Evolutionary conservation across 106 monocot species (phyloP), one percentile per base, ranked within the genome.

Genomic region (Dendrobium officinale): DNA sequence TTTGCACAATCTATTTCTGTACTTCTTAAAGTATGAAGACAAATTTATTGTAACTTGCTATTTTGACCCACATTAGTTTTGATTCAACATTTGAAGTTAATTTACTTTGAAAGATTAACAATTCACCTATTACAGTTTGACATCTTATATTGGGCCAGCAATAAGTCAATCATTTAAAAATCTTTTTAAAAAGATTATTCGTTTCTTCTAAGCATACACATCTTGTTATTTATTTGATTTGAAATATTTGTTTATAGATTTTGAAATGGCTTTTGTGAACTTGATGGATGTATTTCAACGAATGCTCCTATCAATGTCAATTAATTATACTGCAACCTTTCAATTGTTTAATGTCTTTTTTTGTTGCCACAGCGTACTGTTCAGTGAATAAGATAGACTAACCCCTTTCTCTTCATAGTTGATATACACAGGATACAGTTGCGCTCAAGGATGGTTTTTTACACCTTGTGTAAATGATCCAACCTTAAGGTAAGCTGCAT

Each of bases 381-480:
- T 40, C 43, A 37, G 15, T 70, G 15, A 44, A 44, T 20, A 6
- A 42, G 41, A 0, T 74, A 44, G 44, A 48, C 76, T 48, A 76
- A 76, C 10, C 26, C 11, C 49, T 83, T 44, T 83, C 78, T 83
- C 41, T 1, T 56, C 20, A 55, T 84, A 95, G 95, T 80, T 95
- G 81, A 95, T 95, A 43, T 95, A 95, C 83, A 86, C 95, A 64
- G 95, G 92, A 67, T 95, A 92, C 84, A 92, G 80, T 79, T 95
- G 95, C 82, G 81, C 87, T 37, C 95, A 95, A 83, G 95, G 95
- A 81, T 95, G 95, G 95, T 95, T 95, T 55, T 85, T 86, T 73
- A 92, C 95, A 27, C 95, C 90, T 72, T 95, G 92, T 80, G 73
- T 81, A 9, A 85, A 89, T 74, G 83, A 81, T 85, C 95, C 95